Evolutionary conservation across 257 asterid species (phyloP), one percentile per base, ranked within the genome.

Genomic region (Lithospermum erythrorhizon): DNA sequence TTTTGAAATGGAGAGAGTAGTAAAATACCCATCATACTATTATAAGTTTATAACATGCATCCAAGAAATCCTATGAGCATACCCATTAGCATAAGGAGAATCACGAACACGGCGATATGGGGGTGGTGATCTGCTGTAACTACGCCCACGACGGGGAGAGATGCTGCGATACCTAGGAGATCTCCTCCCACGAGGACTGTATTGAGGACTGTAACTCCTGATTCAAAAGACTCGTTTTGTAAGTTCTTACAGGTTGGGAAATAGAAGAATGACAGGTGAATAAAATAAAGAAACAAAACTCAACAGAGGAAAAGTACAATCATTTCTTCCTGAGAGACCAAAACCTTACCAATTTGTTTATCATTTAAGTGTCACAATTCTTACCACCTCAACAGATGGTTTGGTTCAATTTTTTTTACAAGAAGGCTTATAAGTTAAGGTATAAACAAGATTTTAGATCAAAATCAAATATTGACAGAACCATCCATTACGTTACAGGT

Each of bases 121-220:
- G 48, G 80, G 70, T 45, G 90, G 77, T 45, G 90, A 80, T 71
- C 76, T 67, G 75, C 79, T 80, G 81, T 68, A 69, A 69, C 80
- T 73, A 61, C 78, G 78, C 55, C 75, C 77, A 56, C 72, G 78
- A 27, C 68, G 72, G 53, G 84, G 83, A 30, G 84, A 75, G 15
- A 71, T 52, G 70, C 84, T 76, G 61, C 73, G 69, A 48, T 75
- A 81, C 52, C 75, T 74, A 6, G 86, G 82, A 55, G 86, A 79
- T 68, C 78, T 70, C 55, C 73, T 76, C 22, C 78, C 79, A 23
- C 58, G 72, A 64, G 86, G 87, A 52, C 77, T 78, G 54, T 72
- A 66, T 54, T 81, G 16, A 41, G 49, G 49, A 14, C 49, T 41
- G 49, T 41, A 41, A 41, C 17, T 80, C 75, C 89, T 76, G 79